Conservation (phyloP, 345 rosid species). For the Citrus cavaleriei region DNA sequence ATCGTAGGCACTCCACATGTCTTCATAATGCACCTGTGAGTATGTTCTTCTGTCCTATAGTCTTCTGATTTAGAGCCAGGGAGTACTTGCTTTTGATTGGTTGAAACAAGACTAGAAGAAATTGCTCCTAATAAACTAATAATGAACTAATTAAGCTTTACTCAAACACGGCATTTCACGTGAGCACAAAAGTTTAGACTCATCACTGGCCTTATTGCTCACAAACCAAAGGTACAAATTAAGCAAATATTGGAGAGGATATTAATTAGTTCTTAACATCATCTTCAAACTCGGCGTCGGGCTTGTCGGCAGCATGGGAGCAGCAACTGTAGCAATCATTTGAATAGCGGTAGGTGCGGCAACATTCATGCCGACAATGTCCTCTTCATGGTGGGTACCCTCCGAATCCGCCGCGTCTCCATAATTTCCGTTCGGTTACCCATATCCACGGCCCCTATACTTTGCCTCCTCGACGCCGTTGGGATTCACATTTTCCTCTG, state of each 20-base stretch:
- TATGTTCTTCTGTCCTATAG: no score
- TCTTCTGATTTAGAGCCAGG: no score
- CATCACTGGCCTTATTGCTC: background rate
- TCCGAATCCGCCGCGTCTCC: background rate
- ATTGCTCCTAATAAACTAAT: no score
- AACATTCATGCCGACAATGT: background rate
- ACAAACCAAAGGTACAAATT: background rate
- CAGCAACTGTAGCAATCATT: slow-evolving; percentile 3
- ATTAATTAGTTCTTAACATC: background rate
- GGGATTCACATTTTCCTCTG: background rate
- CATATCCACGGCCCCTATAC: background rate
- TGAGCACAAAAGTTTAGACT: background rate
- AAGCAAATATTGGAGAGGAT: no score
- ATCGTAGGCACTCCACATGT: no score
- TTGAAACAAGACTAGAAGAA: no score
- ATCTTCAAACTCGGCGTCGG: background rate
- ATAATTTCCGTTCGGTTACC: background rate
- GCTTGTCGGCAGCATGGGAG: background rate
- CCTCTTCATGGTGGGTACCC: background rate
- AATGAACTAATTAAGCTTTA: background rate
- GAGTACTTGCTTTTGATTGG: no score
- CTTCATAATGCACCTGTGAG: no score
- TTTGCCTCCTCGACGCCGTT: background rate
- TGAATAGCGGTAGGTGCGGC: background rate
- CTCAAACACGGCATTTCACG: background rate